Evolutionary conservation across 495 filamentous ascomycete species (phyloP).

Genomic region (Collariella sp.): DNA sequence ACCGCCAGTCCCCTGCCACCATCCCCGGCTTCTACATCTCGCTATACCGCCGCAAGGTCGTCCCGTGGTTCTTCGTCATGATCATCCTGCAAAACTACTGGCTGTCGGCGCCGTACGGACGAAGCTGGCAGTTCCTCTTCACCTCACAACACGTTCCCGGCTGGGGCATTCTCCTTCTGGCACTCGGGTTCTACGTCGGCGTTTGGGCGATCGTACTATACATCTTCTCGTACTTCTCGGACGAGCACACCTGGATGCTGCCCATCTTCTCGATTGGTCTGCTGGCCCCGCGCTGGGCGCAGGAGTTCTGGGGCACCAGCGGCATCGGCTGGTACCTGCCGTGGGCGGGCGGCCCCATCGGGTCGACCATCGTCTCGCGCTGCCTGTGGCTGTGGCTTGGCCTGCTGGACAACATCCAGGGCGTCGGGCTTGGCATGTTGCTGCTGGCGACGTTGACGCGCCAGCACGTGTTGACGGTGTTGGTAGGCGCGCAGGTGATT

Average conservation of each 20-base stretch:
- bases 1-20: constrained; percentile 57
- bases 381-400: constrained; percentile 59
- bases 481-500: constrained; percentile 50
- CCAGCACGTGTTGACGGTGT: constrained; percentile 48
- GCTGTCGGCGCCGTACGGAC: constrained; percentile 52
- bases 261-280: constrained; percentile 60
- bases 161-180: constrained; percentile 46
- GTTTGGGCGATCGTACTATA: constrained; percentile 46
- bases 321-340: constrained; percentile 52
- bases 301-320: constrained; percentile 55
- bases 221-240: constrained; percentile 42
- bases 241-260: constrained; percentile 54
- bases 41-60: constrained; percentile 49
- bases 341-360: constrained; percentile 44
- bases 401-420: constrained; percentile 53
- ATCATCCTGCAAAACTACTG: constrained; percentile 62
- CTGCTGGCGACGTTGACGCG: constrained; percentile 54
- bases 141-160: constrained; percentile 41
- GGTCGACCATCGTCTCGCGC: constrained; percentile 45
- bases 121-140: constrained; percentile 57
- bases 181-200: constrained; percentile 50
- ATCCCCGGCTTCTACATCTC: constrained; percentile 54
- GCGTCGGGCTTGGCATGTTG: constrained; percentile 56
- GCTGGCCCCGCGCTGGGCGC: constrained; percentile 54
- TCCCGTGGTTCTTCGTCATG: constrained; percentile 53